Evolutionary conservation across 2,329 filamentous ascomycete species (phyloP).

Genomic region (Chaetomiaceae sp.): DNA sequence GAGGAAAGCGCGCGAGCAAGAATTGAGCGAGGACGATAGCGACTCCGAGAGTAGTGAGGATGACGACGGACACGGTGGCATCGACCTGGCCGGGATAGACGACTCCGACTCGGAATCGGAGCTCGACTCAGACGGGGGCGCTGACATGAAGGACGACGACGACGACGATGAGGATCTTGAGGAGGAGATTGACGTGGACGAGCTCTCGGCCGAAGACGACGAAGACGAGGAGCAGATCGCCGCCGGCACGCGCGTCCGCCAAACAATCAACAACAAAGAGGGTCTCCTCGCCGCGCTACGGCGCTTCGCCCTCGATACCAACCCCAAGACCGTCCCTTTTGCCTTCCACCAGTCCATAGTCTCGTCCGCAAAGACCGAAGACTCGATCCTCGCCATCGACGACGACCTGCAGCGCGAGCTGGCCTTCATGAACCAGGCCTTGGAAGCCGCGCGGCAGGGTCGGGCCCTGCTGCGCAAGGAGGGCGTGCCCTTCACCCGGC

Average conservation of each 20-base stretch:
- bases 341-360: constrained; percentile 74
- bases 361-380: constrained; percentile 56
- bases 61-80: constrained; percentile 30
- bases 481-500: constrained; percentile 77
- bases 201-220: constrained; percentile 51
- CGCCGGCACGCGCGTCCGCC: constrained; percentile 80
- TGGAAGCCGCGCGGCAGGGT: constrained; percentile 69
- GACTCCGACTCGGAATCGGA: constrained; percentile 61
- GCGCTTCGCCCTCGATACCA: constrained; percentile 66
- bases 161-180: constrained; percentile 65
- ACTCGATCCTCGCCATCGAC: constrained; percentile 71
- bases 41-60: constrained; percentile 33
- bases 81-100: constrained; percentile 52
- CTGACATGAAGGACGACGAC: constrained; percentile 20
- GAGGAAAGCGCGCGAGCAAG: constrained; percentile 24
- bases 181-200: constrained; percentile 70
- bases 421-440: constrained; percentile 84
- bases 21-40: constrained; percentile 28
- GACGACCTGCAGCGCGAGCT: constrained; percentile 91
- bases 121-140: constrained; percentile 61
- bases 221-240: constrained; percentile 63
- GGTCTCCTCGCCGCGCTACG: constrained; percentile 75
- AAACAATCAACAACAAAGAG: constrained; percentile 95
- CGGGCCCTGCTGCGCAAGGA: constrained; percentile 73
- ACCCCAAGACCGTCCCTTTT: constrained; percentile 65